Percentiles rank a stretch among this genome's conserved stretches.
These are phyloP conservation scores for Cercospora zeina DNA, from an alignment of 2,329 filamentous ascomycete species.

Conservation along the genomic window DNA sequence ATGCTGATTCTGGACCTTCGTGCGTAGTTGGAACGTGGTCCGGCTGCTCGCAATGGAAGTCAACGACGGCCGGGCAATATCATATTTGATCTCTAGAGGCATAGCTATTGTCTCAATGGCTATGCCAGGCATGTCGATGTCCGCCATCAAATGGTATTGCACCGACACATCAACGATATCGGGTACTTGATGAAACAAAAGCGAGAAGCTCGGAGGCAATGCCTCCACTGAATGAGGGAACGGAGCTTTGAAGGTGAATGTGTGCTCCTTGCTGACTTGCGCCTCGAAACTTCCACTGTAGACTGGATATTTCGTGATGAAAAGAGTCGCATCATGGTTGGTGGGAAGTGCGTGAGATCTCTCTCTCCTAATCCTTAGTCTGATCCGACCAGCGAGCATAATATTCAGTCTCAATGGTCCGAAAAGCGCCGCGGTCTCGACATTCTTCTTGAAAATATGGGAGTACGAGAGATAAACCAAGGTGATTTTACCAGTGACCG, in stretches of 20 bases:
- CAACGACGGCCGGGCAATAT: constrained; percentile 16
- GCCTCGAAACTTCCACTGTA: constrained; percentile 27
- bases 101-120: constrained; percentile 22
- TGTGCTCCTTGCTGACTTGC: constrained; percentile 18
- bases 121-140: constrained; percentile 27
- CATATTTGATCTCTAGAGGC: constrained; percentile 16
- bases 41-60: constrained; percentile 13
- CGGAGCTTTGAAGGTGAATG: constrained; percentile 20
- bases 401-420: constrained; percentile 23
- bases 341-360: constrained; percentile 23
- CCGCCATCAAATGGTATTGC: constrained; percentile 20
- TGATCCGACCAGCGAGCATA: constrained; percentile 19
- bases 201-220: constrained; percentile 23
- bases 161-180: constrained; percentile 25
- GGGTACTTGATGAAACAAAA: constrained; percentile 24
- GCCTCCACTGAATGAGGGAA: constrained; percentile 18
- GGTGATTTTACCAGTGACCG: constrained; percentile 20
- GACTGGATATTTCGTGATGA: constrained; percentile 18
- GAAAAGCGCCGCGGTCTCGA: constrained; percentile 26
- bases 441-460: constrained; percentile 22
- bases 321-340: constrained; percentile 20
- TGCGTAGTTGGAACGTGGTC: constrained; percentile 16
- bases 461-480: constrained; percentile 22
- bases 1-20: constrained; percentile 27
- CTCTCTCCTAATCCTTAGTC: constrained; percentile 22